These are phyloP conservation scores for Alternaria brassicicola DNA, from an alignment of 2,329 filamentous ascomycete genomes.

Conservation along the genomic window DNA sequence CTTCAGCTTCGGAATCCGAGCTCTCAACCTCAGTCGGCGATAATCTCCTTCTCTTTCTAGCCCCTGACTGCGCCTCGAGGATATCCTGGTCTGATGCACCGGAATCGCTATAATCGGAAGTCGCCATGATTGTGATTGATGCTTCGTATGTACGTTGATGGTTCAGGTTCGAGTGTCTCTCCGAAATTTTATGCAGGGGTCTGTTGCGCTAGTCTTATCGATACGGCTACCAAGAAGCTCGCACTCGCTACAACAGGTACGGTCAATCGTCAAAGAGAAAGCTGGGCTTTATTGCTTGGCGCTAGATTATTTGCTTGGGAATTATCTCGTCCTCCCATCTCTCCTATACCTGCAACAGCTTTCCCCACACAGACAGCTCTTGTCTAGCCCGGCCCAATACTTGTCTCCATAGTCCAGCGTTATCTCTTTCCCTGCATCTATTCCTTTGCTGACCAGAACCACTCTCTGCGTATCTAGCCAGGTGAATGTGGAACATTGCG, in stretches of 20 bases:
- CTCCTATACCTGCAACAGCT: slow-evolving; percentile 56
- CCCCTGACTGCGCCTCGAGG: slow-evolving; percentile 36
- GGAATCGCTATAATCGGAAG: slow-evolving; percentile 24
- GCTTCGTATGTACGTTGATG: neutral
- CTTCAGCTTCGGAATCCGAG: slow-evolving; percentile 24
- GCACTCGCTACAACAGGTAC: neutral
- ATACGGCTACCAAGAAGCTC: slow-evolving; percentile 17
- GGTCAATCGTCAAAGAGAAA: neutral
- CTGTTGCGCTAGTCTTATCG: slow-evolving; percentile 33
- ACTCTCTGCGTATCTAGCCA: slow-evolving; percentile 63
- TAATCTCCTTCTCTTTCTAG: slow-evolving; percentile 47
- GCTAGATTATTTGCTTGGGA: neutral
- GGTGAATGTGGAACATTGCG: slow-evolving; percentile 63
- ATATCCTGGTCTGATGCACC: slow-evolving; percentile 37
- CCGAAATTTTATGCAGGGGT: slow-evolving; percentile 38
- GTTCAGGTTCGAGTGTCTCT: slow-evolving; percentile 7
- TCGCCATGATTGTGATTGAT: slow-evolving; percentile 19
- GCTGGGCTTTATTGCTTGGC: neutral
- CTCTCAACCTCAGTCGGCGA: slow-evolving; percentile 27
- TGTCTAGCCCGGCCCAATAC: slow-evolving; percentile 63
- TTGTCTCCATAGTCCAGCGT: slow-evolving; percentile 65
- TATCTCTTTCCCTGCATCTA: slow-evolving; percentile 60
- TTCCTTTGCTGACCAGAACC: slow-evolving; percentile 62
- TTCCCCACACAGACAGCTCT: slow-evolving; percentile 62
- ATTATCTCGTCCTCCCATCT: neutral